phyloP scores from a whole-genome alignment of 1,284 basidiomycete genomes.

The Coniferiporia sulphurascens region DNA sequence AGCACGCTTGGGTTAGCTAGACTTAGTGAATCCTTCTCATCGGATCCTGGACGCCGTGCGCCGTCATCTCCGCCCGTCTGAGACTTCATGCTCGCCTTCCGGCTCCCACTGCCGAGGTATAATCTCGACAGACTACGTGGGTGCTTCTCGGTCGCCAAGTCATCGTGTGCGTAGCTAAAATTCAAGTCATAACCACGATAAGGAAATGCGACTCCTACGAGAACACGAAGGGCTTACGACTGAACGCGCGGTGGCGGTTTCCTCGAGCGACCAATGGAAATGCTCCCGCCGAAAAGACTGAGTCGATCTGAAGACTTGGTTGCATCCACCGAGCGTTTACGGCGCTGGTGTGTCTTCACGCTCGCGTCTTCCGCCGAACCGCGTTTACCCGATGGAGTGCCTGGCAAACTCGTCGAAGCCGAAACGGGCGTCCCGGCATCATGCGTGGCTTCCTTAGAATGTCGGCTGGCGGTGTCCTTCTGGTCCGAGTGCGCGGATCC shows the following conservation, averaged over 20 bases:
- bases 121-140: slow-evolving; percentile 48
- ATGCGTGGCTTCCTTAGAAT: slow-evolving; percentile 32
- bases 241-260: slow-evolving; percentile 78
- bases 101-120: slow-evolving; percentile 32
- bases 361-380: slow-evolving; percentile 23
- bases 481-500: slow-evolving; percentile 26
- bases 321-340: slow-evolving; percentile 49
- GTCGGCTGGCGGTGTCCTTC: slow-evolving; percentile 34
- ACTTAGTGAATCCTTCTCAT: slow-evolving; percentile 19
- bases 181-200: slow-evolving; percentile 20
- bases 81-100: slow-evolving; percentile 34
- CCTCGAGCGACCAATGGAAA: slow-evolving; percentile 59
- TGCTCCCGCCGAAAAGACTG: slow-evolving; percentile 71
- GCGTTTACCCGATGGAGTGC: slow-evolving; percentile 26
- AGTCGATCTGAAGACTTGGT: slow-evolving; percentile 52
- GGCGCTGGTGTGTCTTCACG: slow-evolving; percentile 30
- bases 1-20: slow-evolving; percentile 19
- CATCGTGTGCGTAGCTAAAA: slow-evolving; percentile 19
- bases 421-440: slow-evolving; percentile 22
- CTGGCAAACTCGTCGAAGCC: slow-evolving; percentile 23
- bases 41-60: slow-evolving; percentile 18
- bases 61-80: slow-evolving; percentile 28
- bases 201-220: not conserved
- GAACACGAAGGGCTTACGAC: slow-evolving; percentile 35
- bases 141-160: slow-evolving; percentile 20